phyloP scores from a whole-genome alignment of 2,329 filamentous ascomycete genomes.

The Claviceps sp. region DNA sequence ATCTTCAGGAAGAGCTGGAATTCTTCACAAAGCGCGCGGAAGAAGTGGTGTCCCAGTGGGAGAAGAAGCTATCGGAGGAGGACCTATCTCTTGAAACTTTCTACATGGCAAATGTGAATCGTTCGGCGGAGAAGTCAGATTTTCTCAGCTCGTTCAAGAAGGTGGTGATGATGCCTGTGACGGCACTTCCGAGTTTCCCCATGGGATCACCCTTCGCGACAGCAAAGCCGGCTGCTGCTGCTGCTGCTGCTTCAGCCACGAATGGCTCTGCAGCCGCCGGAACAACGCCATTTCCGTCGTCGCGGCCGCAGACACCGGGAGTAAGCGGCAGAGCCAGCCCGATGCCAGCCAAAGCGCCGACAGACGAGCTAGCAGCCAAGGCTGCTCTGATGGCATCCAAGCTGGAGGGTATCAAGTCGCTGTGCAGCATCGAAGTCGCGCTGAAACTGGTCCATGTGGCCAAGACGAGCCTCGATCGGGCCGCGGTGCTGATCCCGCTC shows the following conservation, averaged over 20 bases:
- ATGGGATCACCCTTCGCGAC: conserved; percentile 44
- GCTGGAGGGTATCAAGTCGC: conserved; percentile 82
- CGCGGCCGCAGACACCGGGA: conserved; percentile 37
- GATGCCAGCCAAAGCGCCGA: conserved; percentile 53
- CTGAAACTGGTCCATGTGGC: conserved; percentile 79
- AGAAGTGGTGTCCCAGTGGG: conserved; percentile 70
- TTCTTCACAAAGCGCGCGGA: conserved; percentile 69
- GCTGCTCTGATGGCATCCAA: conserved; percentile 94
- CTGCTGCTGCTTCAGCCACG: conserved; percentile 8
- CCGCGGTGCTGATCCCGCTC: conserved; percentile 67
- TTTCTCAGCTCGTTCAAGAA: conserved; percentile 96
- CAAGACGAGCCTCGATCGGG: conserved; percentile 75
- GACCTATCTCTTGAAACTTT: conserved; percentile 85
- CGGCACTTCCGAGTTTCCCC: conserved; percentile 61
- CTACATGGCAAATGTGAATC: conserved; percentile 89
- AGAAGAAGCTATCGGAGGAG: conserved; percentile 81
- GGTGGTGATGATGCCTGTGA: conserved; percentile 98
- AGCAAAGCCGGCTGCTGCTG: conserved; percentile 18
- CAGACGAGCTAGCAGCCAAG: conserved; percentile 86
- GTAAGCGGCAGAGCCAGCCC: conserved; percentile 25
- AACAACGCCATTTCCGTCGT: conserved; percentile 23
- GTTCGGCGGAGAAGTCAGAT: conserved; percentile 91
- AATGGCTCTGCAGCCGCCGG: conserved; percentile 12
- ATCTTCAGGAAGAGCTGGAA: conserved; percentile 81
- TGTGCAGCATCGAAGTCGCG: conserved; percentile 94